phyloP scores from a whole-genome alignment of 164 flowering plant species.

The Dillenia suffruticosa region DNA sequence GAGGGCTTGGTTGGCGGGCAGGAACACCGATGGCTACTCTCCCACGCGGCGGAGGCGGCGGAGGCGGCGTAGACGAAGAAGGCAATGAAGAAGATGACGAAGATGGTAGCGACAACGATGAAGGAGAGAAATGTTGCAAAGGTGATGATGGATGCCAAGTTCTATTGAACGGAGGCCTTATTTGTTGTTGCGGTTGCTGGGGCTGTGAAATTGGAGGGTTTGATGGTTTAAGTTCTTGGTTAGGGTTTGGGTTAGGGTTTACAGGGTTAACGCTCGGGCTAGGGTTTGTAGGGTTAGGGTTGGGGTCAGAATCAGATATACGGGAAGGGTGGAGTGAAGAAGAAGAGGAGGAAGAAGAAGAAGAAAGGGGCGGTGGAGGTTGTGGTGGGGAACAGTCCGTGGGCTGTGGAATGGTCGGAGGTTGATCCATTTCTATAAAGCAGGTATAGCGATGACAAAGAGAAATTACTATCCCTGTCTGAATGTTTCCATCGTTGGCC shows the following conservation, averaged over 20 bases:
- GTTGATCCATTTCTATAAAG: too few species aligned
- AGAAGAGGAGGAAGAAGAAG: constrained; percentile 7
- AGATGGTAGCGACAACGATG: constrained; percentile 5
- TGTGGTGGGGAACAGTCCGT: constrained; percentile 16
- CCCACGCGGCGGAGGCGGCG: constrained; percentile 27
- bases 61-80: constrained; percentile 8
- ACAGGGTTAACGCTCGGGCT: constrained; percentile 11
- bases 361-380: constrained; percentile 6
- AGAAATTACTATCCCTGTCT: too few species aligned
- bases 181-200: constrained; percentile 3
- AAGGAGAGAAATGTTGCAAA: constrained; percentile 15
- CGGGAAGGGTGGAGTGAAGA: constrained; percentile 11
- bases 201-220: constrained; percentile 4
- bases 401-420: constrained; percentile 9
- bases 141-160: constrained; percentile 31
- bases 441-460: not conserved
- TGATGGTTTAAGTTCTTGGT: constrained; percentile 8
- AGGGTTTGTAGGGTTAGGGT: constrained; percentile 8
- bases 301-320: not conserved
- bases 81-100: constrained; percentile 8
- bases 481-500: too few species aligned
- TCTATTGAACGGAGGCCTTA: constrained; percentile 27
- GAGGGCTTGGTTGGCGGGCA: constrained; percentile 29
- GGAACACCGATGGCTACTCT: constrained; percentile 71
- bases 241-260: constrained; percentile 17